These are phyloP conservation scores for Diutina sp. DNA, from an alignment of 1,139 yeast genomes.

Conservation along the genomic window DNA sequence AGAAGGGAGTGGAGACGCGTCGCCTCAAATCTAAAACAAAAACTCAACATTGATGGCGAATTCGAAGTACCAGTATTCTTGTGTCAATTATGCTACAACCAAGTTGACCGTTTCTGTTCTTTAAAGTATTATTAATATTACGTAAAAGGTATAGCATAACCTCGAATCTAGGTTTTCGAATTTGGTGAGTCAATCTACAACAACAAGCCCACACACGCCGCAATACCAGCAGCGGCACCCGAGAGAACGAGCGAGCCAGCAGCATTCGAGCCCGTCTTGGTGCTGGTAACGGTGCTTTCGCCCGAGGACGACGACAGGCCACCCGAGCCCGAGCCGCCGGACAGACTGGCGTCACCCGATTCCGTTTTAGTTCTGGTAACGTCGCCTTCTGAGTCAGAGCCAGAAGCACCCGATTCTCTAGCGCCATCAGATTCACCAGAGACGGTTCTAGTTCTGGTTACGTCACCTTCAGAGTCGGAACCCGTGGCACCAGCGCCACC, in stretches of 20 bases:
- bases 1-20: background rate
- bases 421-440: background rate
- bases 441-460: background rate
- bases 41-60: background rate
- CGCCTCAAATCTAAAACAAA: background rate
- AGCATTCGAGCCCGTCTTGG: background rate
- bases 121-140: background rate
- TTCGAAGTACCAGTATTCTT: too few species aligned
- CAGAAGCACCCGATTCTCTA: background rate
- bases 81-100: too few species aligned
- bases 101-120: background rate
- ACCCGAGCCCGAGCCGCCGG: slow-evolving; percentile 1
- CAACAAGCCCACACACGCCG: background rate
- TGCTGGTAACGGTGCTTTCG: background rate
- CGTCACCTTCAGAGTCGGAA: background rate
- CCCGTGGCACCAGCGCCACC: background rate
- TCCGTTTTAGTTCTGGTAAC: background rate
- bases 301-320: background rate
- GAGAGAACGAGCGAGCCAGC: background rate
- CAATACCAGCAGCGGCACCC: background rate
- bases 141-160: background rate
- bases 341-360: background rate
- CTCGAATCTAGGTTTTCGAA: background rate
- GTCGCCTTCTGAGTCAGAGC: background rate
- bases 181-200: background rate